Percentiles rank a stretch among this genome's conserved stretches.
phyloP scores from a whole-genome alignment of 441 rosid genomes.

The Melastoma candidum region DNA sequence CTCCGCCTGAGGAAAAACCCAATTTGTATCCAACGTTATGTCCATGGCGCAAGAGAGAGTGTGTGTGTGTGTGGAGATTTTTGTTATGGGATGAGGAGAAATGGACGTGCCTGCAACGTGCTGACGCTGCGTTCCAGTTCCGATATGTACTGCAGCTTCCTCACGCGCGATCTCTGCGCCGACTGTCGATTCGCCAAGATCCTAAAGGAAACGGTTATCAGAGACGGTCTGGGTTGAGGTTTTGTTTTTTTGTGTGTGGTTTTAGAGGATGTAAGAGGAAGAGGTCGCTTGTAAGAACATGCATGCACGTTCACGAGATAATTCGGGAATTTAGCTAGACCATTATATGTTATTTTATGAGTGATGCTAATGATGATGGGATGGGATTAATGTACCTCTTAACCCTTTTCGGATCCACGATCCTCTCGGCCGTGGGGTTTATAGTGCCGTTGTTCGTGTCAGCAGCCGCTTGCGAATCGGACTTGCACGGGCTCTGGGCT shows the following conservation, averaged over 20 bases:
- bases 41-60: too few species aligned
- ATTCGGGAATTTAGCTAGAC: too few species aligned
- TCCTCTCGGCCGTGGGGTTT: conserved; percentile 25
- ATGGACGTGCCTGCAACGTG: conserved; percentile 39
- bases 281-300: not conserved
- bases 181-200: conserved; percentile 65
- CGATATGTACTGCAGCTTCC: conserved; percentile 63
- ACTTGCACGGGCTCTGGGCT: conserved; percentile 41
- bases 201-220: conserved; percentile 13
- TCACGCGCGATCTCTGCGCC: conserved; percentile 68
- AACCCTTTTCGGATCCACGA: conserved; percentile 57
- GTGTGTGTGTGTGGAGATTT: not conserved
- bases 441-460: conserved; percentile 9
- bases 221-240: too few species aligned
- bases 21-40: not conserved
- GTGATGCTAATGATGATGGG: not conserved
- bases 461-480: conserved; percentile 22
- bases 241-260: too few species aligned
- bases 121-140: conserved; percentile 63
- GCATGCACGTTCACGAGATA: conserved; percentile 1
- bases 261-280: too few species aligned
- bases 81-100: not conserved
- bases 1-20: conserved; percentile 27
- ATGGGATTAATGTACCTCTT: conserved; percentile 34
- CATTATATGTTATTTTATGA: too few species aligned